Conservation (phyloP, 2,329 filamentous ascomycete genomes). For the Onygena corvina region DNA sequence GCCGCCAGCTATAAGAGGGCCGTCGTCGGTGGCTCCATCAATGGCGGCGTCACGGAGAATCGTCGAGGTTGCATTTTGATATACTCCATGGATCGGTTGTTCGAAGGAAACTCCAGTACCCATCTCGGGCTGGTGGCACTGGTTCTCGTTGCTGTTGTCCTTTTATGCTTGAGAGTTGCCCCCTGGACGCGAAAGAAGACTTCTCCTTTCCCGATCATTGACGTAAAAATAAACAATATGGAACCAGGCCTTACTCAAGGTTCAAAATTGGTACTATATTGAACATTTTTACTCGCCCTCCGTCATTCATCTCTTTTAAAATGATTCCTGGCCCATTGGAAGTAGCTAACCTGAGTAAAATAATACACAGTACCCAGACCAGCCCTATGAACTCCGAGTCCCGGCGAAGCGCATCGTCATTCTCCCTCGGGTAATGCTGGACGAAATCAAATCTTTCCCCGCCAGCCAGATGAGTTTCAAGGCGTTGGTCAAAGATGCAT, state of each 20-base stretch:
- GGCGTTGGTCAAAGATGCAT: neutral
- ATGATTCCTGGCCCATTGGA: too few species aligned
- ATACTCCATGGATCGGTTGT: neutral
- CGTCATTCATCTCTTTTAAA: too few species aligned
- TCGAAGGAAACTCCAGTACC: neutral
- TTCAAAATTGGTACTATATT: neutral
- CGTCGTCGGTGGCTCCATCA: too few species aligned
- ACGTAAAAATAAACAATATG: neutral
- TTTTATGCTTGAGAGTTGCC: neutral
- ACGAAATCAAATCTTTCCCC: neutral
- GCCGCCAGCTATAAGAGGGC: too few species aligned
- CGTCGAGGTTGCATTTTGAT: too few species aligned
- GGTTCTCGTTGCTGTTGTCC: neutral
- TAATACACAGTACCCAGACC: neutral
- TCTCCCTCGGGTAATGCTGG: neutral
- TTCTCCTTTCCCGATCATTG: neutral
- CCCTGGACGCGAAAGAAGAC: neutral
- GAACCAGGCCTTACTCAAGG: neutral
- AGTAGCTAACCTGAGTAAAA: neutral
- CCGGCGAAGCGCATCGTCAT: neutral
- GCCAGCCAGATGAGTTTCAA: slow-evolving; percentile 1
- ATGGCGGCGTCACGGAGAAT: too few species aligned
- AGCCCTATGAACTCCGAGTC: neutral
- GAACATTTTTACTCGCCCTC: too few species aligned
- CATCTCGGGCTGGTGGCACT: neutral